A percentile compares a stretch with the other conserved stretches of the same genome.
phyloP scores from a whole-genome alignment of 2,329 filamentous ascomycete species.

The Calonectria hongkongensis region DNA sequence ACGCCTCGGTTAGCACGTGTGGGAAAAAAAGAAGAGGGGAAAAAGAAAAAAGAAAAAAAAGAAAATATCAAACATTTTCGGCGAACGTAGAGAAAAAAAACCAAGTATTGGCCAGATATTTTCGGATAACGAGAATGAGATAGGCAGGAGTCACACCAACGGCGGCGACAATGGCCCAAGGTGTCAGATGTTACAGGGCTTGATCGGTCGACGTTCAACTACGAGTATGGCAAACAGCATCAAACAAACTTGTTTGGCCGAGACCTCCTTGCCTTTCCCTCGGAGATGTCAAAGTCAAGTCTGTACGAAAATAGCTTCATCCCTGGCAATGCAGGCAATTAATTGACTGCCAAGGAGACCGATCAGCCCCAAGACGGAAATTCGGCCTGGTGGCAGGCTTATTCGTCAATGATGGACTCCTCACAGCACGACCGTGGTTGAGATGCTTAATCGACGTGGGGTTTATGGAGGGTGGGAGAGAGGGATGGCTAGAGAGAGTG shows the following conservation, averaged over 20 bases:
- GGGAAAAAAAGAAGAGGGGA: no score
- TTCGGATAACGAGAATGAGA: slow-evolving; percentile 11
- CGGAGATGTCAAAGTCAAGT: slow-evolving; percentile 39
- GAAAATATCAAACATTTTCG: neutral
- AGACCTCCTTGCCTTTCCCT: neutral
- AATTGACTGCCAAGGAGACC: slow-evolving; percentile 36
- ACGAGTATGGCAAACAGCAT: slow-evolving; percentile 1
- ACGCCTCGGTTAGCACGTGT: neutral
- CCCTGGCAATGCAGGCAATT: slow-evolving; percentile 16
- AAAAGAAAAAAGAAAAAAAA: neutral
- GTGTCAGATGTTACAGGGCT: slow-evolving; percentile 15
- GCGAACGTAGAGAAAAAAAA: slow-evolving; percentile 4
- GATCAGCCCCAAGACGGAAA: slow-evolving; percentile 13
- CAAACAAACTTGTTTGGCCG: neutral
- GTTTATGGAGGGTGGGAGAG: neutral
- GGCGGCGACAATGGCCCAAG: slow-evolving; percentile 10
- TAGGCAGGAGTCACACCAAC: slow-evolving; percentile 14
- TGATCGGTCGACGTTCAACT: slow-evolving; percentile 8
- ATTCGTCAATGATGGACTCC: neutral
- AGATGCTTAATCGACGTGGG: slow-evolving; percentile 27
- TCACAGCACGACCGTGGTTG: slow-evolving; percentile 1
- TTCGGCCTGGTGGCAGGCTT: slow-evolving; percentile 3
- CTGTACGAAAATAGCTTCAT: slow-evolving; percentile 35
- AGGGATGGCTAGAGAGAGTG: slow-evolving; percentile 22
- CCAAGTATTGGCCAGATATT: neutral